Base-by-base conservation (phyloP, 1,139 yeast genomes). In the Suzukiozyma palmioleophila region DNA sequence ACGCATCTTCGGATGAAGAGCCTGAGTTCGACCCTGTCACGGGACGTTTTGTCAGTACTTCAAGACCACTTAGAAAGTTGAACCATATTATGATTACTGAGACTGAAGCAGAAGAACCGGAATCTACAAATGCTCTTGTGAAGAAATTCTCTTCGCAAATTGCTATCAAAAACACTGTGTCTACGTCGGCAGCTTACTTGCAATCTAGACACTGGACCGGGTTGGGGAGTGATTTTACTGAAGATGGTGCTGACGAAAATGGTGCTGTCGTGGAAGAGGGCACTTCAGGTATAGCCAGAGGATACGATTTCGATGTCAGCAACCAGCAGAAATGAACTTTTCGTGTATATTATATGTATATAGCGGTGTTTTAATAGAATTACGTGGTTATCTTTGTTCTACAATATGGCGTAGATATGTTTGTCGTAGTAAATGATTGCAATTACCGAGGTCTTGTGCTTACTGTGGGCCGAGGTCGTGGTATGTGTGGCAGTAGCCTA, bases 21-120 rank as follows among this genome's bases (percentile, higher is more conserved):
- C 97, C 97, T 0, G 84, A 79, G 40, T 92, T 90, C 56, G 86
- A 89, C 55, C 85, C 92, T 0, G 95, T 92, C 1, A 86, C 95
- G 0, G 99, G 99, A 2, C 75, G 66, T 48, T 79, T 72, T 51
- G 75, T 82, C 24, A 69, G 79, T 36, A 75, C 80, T 2, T 77
- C 96, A 0, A 69, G 84, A 42, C 98, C 98, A 0, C 64, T 90
- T 38, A 66, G 95, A 42, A 75, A 75, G 36, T 62, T 84, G 27
- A 71, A 77, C 43, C 95, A 86, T 52, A 57, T 87, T 9, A 79
- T 77, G 40, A 71, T 88, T 6, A 73, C 76, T 7, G 53, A 60
- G 8, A 66, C 58, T 11, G 53, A 52, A 6, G 58, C 44, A 7
- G 52, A 58, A n/a, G 53, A 60, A 1, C 52, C 50, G 1, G 43